Evolutionary conservation across 768 basidiomycete species (phyloP), one percentile per base, ranked within the genome.

Genomic region (Zangia roseola): DNA sequence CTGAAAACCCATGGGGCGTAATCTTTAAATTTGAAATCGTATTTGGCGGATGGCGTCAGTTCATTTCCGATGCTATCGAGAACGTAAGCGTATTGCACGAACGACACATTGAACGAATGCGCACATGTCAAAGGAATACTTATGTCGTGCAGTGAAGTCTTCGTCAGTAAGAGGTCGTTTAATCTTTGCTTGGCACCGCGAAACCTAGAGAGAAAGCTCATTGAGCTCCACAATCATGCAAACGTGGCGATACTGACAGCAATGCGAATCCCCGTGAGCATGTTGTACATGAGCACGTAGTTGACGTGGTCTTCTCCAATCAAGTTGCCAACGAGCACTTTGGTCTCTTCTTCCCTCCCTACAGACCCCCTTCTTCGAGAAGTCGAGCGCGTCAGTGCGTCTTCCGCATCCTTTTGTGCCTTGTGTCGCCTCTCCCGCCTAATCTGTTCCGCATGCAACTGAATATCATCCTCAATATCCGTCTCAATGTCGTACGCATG

Each of bases 21-120:
- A 66, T 99, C 95, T 69, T 98, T 98, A 78, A 98, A 98, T 71
- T 99, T 99, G 80, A 98, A 98, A 69, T 98, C 97, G 72, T 99
- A 99, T 72, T 86, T 88, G 5, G 95, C 94, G 0, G 94, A 97
- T 0, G 97, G 97, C 12, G 97, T 98, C 21, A 99, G 77, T 71
- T 99, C 97, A 69, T 99, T 98, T 19, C 97, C 97, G 61, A 97
- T 80, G 57, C 92, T 94, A 60, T 25, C 34, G 19, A 41, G 38
- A 43, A 53, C 21, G 21, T 60, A 13, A 59, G 53, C 30, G 9
- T 20, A 21, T 26, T 14, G 12, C 12, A 13, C 1, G 1, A 12
- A 45, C 0, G 28, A 39, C 49, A 19, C 28, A 20, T 24, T 19
- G 16, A 52, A 24, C 14, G 28, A 35, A 37, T 0, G 74, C 88